Evolutionary conservation across 2,329 filamentous ascomycete genomes (phyloP).

Genomic region (Monosporascus ibericus): DNA sequence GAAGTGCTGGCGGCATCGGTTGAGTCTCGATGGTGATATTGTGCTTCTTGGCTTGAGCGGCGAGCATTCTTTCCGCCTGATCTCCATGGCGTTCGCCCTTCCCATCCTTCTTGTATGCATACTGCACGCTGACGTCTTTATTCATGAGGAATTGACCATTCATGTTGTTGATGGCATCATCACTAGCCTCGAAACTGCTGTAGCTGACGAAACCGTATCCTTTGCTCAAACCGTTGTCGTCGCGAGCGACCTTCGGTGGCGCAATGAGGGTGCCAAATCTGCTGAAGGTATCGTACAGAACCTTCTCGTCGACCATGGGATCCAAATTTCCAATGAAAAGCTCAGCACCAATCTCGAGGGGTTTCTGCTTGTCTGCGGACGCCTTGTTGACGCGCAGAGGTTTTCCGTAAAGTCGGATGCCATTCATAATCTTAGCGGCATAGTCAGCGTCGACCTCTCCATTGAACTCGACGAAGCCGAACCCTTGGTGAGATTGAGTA

Average conservation of each 20-base stretch:
- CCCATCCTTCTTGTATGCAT: slow-evolving; percentile 98
- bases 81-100: slow-evolving; percentile 96
- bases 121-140: slow-evolving; percentile 94
- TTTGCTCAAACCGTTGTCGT: slow-evolving; percentile 83
- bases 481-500: slow-evolving; percentile 93
- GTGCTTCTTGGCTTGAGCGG: slow-evolving; percentile 87
- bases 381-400: slow-evolving; percentile 95
- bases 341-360: slow-evolving; percentile 90
- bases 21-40: slow-evolving; percentile 81
- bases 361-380: slow-evolving; percentile 86
- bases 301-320: slow-evolving; percentile 89
- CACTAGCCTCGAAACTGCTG: slow-evolving; percentile 86
- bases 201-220: slow-evolving; percentile 96
- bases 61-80: slow-evolving; percentile 84
- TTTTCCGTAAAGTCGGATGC: slow-evolving; percentile 87
- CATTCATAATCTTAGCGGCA: slow-evolving; percentile 93
- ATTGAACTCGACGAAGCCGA: slow-evolving; percentile 98
- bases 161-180: slow-evolving; percentile 87
- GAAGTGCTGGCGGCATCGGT: slow-evolving; percentile 67
- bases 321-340: slow-evolving; percentile 96
- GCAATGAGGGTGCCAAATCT: slow-evolving; percentile 82
- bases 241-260: slow-evolving; percentile 85
- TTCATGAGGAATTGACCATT: slow-evolving; percentile 95
- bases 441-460: slow-evolving; percentile 95
- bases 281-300: slow-evolving; percentile 88